Conservation (phyloP, 139 green algal genomes). For the Chlamydomonas schloesseri region DNA sequence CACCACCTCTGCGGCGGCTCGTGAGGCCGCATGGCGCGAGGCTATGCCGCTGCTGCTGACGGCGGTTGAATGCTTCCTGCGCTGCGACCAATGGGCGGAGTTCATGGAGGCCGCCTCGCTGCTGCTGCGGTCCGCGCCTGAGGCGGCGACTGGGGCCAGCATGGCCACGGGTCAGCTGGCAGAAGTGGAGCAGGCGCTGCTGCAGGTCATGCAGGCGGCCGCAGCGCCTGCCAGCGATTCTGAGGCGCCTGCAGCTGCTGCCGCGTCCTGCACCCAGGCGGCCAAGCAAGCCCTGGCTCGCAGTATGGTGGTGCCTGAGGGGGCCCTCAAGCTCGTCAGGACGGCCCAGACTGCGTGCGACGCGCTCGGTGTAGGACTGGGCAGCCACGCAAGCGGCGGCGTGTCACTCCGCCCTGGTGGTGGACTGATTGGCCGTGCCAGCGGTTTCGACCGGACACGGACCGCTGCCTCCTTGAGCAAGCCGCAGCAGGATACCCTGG, state of each 20-base stretch:
- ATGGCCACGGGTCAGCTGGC: no score
- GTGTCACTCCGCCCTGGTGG: not conserved
- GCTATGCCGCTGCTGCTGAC: not conserved
- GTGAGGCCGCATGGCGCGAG: not conserved
- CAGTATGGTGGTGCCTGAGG: no score
- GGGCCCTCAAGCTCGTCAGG: no score
- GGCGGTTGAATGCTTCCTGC: constrained; percentile 1
- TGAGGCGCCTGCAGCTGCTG: no score
- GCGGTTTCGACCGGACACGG: not conserved
- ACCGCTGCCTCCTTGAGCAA: not conserved
- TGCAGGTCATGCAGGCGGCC: not conserved
- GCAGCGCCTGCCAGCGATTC: no score
- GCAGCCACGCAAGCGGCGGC: no score
- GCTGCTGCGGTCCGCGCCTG: not conserved
- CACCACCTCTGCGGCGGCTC: not conserved
- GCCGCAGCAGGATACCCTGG: constrained; percentile 13
- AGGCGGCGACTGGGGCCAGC: no score
- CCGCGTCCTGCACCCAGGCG: no score
- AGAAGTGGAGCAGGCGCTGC: no score
- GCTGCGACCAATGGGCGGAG: not conserved
- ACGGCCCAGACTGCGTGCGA: no score
- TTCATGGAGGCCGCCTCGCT: constrained; percentile 15
- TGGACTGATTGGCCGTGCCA: not conserved
- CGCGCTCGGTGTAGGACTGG: no score
- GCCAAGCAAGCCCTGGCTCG: no score